Evolutionary conservation across 257 asterid genomes (phyloP), one percentile per base, ranked within the genome.

Genomic region (Plectranthus barbatus): DNA sequence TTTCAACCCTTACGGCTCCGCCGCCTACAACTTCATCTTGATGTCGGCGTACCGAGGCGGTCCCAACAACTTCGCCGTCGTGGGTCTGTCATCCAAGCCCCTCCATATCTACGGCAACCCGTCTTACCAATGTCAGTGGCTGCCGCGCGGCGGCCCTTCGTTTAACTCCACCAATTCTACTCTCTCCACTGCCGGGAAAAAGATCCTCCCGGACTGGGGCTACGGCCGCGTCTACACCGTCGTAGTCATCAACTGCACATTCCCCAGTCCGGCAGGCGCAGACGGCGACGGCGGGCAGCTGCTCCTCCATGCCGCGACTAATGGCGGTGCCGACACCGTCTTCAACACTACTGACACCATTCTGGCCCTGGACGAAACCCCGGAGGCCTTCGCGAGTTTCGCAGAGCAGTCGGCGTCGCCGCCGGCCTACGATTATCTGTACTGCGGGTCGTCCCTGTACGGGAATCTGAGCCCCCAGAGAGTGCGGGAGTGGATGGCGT

Each of bases 181-280:
- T 23, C 24, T 66, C 47, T 49, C 79, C 15, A 10, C 66, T 9
- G 17, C 29, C 10, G 85, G 79, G 5, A 54, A 61, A 21, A 82
- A 72, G 56, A 74, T 79, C 68, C 81, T 82, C 9, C 80, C 85
- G 6, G 88, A 77, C 47, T 88, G 96, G 96, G 96, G 96, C 4
- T 88, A 84, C 77, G 96, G 96, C 58, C 84, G 88, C 41, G 81
- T 88, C 31, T 88, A 88, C 77, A 88, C 96, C 4, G 95, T 84
- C 12, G 80, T 88, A 9, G 95, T 88, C 13, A 75, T 88, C 2
- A 86, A 88, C 51, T 88, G 96, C 68, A 84, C 96, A 1, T 89
- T 86, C 65, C 74, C 82, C 0, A 5, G 29, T 1, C 67, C 74
- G 11, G 70, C 75, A 3, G 75, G 72, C 33, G 76, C 52, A 1